These are phyloP conservation scores for Clonostachys sp. DNA, from an alignment of 2,329 filamentous ascomycete species.

Conservation along the genomic window DNA sequence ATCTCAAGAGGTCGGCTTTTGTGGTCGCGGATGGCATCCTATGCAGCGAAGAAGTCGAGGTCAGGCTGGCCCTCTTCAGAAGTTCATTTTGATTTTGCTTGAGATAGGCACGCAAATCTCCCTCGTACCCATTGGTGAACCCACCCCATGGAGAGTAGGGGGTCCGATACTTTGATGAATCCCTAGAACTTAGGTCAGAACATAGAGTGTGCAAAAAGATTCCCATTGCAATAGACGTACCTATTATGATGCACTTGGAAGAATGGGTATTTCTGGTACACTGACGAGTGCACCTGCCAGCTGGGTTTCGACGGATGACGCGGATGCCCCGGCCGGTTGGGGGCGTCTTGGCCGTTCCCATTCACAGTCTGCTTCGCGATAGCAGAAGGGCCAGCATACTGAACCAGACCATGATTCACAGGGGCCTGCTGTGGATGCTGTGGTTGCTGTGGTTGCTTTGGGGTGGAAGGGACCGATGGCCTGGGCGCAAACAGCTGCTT, in stretches of 20 bases:
- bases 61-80: slow-evolving; percentile 15
- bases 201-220: background rate
- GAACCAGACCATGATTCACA: no score
- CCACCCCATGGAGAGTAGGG: slow-evolving; percentile 54
- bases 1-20: background rate
- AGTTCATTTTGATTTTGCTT: slow-evolving; percentile 23
- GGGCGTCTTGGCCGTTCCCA: no score
- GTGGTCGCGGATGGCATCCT: background rate
- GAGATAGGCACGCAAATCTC: slow-evolving; percentile 39
- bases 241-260: slow-evolving; percentile 58
- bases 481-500: slow-evolving; percentile 14
- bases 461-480: background rate
- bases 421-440: background rate
- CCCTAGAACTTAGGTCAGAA: slow-evolving; percentile 23
- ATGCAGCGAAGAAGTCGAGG: slow-evolving; percentile 1
- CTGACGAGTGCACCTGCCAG: slow-evolving; percentile 29
- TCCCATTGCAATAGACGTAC: slow-evolving; percentile 21
- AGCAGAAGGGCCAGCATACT: background rate
- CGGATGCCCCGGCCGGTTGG: background rate
- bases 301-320: slow-evolving; percentile 17
- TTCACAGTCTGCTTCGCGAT: background rate
- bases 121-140: slow-evolving; percentile 59
- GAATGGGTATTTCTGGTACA: slow-evolving; percentile 51
- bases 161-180: slow-evolving; percentile 51
- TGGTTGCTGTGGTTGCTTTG: background rate